Base-by-base conservation (phyloP, 2,329 filamentous ascomycete genomes). In the Aspergillus vadensis region DNA sequence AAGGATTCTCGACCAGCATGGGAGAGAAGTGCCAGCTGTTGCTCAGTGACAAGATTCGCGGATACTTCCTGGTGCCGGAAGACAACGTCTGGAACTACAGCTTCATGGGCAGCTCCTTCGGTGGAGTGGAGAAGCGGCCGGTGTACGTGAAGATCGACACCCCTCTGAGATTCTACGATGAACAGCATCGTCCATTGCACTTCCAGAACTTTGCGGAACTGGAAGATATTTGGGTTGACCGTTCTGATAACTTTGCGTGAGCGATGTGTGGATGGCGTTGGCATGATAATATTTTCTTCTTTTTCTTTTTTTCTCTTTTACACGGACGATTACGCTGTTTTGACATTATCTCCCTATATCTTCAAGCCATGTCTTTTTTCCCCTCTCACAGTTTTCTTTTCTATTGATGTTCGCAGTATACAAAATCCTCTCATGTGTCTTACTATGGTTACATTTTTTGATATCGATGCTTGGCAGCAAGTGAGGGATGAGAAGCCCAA, bases 171-270 rank as follows among this genome's bases (percentile, higher is more conserved):
- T 98, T 97, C 80, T 99, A 99, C 79, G 93, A 90, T 73, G 92
- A 93, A 70, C 85, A 92, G 70, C 96, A 99, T 78, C 87, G 95
- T 25, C 93, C 94, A 15, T 81, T 97, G 58, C 95, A 99, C 80
- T 99, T 99, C 85, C 90, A 94, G 76, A 97, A 92, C 77, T 99
- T 99, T 79, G 92, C 93, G 1, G 94, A 99, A 81, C 79, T 99
- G 74, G 95, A 99, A 80, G 94, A 99, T 77, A 91, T 96, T 44
- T 96, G 93, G 87, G 93, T 97, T 50, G 95, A 99, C 77, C 85
- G 92, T 70, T 87, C 87, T 65, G 94, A 99, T 80, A 94, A 93
- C 76, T 96, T 99, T 81, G 94, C 92, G 69, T 98, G 85, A 83
- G 67, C 59, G 57, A 51, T 54, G 49, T 59, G 49, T 52, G 58